Evolutionary conservation across 2,329 filamentous ascomycete genomes (phyloP).

Genomic region (Myriangium duriaei): DNA sequence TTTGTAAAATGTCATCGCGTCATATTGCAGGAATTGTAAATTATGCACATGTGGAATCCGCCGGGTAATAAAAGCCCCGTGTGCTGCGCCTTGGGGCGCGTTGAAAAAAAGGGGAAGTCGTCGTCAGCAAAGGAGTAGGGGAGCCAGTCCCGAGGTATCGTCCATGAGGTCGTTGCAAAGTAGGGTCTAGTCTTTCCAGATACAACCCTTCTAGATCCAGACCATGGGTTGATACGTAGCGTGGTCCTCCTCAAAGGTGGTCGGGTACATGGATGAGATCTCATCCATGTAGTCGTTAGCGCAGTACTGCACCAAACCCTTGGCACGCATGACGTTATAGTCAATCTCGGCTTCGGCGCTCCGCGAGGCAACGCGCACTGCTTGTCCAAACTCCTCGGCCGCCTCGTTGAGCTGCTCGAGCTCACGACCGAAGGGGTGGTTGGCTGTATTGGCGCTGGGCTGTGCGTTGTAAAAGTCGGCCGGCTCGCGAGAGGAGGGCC

Average conservation of each 20-base stretch:
- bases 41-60: too few relatives aligned
- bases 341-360: slow-evolving; percentile 60
- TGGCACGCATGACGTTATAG: slow-evolving; percentile 53
- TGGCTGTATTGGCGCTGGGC: slow-evolving; percentile 19
- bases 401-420: slow-evolving; percentile 86
- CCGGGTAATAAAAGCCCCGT: too few relatives aligned
- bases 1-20: background rate
- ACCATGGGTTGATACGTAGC: slow-evolving; percentile 11
- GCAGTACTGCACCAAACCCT: slow-evolving; percentile 59
- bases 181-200: slow-evolving; percentile 1
- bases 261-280: slow-evolving; percentile 55
- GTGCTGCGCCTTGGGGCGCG: background rate
- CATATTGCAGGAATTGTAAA: background rate
- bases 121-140: slow-evolving; percentile 4
- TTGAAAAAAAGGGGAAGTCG: slow-evolving; percentile 8
- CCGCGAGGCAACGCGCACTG: slow-evolving; percentile 29
- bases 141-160: slow-evolving; percentile 10
- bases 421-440: slow-evolving; percentile 77
- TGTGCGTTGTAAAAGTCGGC: slow-evolving; percentile 28
- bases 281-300: slow-evolving; percentile 77
- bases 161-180: slow-evolving; percentile 11
- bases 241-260: slow-evolving; percentile 21
- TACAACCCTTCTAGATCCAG: slow-evolving; percentile 17
- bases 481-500: slow-evolving; percentile 39
- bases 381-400: slow-evolving; percentile 66